Percentiles rank a stretch among this genome's conserved stretches.
Evolutionary conservation across 2,329 filamentous ascomycete genomes (phyloP).

Genomic region (Stagonosporopsis chrysanthemi): DNA sequence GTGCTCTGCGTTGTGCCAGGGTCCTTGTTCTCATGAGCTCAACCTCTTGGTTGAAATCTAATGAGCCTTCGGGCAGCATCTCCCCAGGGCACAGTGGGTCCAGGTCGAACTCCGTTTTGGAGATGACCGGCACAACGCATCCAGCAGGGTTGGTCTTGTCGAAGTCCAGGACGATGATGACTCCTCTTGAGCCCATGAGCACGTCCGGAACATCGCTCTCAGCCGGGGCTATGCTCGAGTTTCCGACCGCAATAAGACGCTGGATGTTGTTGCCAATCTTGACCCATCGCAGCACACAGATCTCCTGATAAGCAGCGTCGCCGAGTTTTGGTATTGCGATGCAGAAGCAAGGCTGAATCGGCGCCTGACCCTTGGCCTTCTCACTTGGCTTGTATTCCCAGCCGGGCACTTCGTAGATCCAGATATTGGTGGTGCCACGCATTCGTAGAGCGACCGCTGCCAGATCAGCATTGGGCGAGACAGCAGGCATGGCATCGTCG

Average conservation of each 20-base stretch:
- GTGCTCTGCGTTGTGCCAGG: constrained; percentile 46
- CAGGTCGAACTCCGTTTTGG: constrained; percentile 47
- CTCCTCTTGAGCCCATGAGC: constrained; percentile 45
- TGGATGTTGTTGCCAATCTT: constrained; percentile 39
- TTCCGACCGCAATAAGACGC: constrained; percentile 50
- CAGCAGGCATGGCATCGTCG: constrained; percentile 51
- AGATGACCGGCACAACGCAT: constrained; percentile 31
- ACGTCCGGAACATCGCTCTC: constrained; percentile 37
- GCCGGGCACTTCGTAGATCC: constrained; percentile 50
- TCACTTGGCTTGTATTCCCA: constrained; percentile 43
- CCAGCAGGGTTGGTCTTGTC: constrained; percentile 39
- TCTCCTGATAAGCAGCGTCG: constrained; percentile 45
- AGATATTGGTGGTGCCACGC: constrained; percentile 49
- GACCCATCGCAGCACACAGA: constrained; percentile 49
- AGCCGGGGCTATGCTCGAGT: constrained; percentile 36
- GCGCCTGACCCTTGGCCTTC: constrained; percentile 37
- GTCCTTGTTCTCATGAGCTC: constrained; percentile 51
- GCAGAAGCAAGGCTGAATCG: constrained; percentile 49
- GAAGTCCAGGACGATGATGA: constrained; percentile 50
- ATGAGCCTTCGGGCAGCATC: constrained; percentile 48
- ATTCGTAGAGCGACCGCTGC: constrained; percentile 50
- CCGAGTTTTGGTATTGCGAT: constrained; percentile 46
- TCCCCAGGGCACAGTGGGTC: constrained; percentile 50
- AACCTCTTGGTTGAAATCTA: constrained; percentile 53
- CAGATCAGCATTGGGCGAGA: constrained; percentile 48